phyloP scores from a whole-genome alignment of 2,329 filamentous ascomycete species.

The Aspergillaceae sp. region DNA sequence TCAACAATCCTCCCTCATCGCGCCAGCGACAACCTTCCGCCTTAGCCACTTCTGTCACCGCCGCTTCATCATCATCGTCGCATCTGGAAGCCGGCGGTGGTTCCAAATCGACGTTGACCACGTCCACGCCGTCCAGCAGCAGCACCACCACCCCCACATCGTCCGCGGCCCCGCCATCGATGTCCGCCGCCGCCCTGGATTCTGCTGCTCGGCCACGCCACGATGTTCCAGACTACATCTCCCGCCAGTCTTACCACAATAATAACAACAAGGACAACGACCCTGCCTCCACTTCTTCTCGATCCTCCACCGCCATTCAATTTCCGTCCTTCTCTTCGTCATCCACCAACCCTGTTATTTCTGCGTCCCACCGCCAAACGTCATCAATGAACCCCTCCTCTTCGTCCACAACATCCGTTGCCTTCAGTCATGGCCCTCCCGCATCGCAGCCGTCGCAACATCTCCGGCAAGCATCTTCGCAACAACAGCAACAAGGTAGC shows the following conservation, averaged over 20 bases:
- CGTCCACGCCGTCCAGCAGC: background rate
- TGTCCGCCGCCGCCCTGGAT: constrained; percentile 15
- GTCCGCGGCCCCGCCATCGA: constrained; percentile 27
- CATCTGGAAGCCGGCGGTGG: constrained; percentile 14
- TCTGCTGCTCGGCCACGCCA: constrained; percentile 23
- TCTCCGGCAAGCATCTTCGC: constrained; percentile 15
- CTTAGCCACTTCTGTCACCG: background rate
- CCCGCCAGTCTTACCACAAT: constrained; percentile 15
- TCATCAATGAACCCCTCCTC: constrained; percentile 1
- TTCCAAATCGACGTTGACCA: constrained; percentile 19
- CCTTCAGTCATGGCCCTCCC: background rate
- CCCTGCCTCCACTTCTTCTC: constrained; percentile 13
- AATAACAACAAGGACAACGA: too few relatives aligned
- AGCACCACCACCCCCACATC: constrained; percentile 28
- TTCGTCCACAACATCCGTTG: constrained; percentile 4
- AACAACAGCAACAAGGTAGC: constrained; percentile 16
- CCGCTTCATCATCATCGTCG: constrained; percentile 4
- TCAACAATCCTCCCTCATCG: constrained; percentile 21
- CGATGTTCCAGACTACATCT: constrained; percentile 30
- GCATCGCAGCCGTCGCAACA: constrained; percentile 11
- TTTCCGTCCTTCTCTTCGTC: constrained; percentile 11
- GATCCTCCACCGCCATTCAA: constrained; percentile 10
- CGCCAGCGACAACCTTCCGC: constrained; percentile 13
- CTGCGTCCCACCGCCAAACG: constrained; percentile 1
- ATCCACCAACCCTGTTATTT: constrained; percentile 19